phyloP scores from a whole-genome alignment of 495 filamentous ascomycete species.

The Penicillium dipodomyicola region DNA sequence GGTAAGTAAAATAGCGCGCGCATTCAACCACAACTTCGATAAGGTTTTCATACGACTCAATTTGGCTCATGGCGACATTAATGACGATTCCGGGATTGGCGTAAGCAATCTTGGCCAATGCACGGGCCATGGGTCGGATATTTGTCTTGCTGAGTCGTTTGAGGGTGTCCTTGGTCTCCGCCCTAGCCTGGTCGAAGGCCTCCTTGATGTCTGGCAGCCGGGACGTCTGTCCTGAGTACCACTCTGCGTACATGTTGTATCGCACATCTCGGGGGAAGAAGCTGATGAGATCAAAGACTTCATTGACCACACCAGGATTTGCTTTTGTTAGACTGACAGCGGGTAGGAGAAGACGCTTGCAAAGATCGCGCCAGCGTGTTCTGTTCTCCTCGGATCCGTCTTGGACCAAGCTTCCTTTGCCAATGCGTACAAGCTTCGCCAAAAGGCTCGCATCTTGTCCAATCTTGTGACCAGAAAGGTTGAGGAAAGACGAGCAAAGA shows the following conservation, averaged over 20 bases:
- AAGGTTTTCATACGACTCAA: constrained; percentile 88
- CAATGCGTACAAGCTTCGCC: constrained; percentile 77
- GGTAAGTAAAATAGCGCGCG: constrained; percentile 84
- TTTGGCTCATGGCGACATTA: constrained; percentile 77
- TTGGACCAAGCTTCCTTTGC: constrained; percentile 64
- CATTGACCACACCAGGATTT: constrained; percentile 80
- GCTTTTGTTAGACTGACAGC: constrained; percentile 76
- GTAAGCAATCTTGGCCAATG: constrained; percentile 81
- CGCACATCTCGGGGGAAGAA: constrained; percentile 71
- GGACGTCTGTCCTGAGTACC: constrained; percentile 75
- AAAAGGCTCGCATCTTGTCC: constrained; percentile 78
- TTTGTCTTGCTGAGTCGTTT: constrained; percentile 85
- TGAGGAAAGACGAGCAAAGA: constrained; percentile 80
- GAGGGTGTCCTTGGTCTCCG: constrained; percentile 76
- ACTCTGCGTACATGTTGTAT: constrained; percentile 90
- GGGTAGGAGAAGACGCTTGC: constrained; percentile 78
- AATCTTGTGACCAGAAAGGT: constrained; percentile 80
- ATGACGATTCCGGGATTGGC: constrained; percentile 90
- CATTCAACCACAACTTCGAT: constrained; percentile 92
- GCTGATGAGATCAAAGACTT: constrained; percentile 78
- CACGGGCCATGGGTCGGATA: constrained; percentile 76
- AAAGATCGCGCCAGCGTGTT: constrained; percentile 74
- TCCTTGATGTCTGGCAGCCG: constrained; percentile 72
- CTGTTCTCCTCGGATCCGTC: constrained; percentile 68
- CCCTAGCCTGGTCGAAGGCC: constrained; percentile 70